Evolutionary conservation across 2,329 filamentous ascomycete genomes (phyloP).

Genomic region (Penicillium sp.): DNA sequence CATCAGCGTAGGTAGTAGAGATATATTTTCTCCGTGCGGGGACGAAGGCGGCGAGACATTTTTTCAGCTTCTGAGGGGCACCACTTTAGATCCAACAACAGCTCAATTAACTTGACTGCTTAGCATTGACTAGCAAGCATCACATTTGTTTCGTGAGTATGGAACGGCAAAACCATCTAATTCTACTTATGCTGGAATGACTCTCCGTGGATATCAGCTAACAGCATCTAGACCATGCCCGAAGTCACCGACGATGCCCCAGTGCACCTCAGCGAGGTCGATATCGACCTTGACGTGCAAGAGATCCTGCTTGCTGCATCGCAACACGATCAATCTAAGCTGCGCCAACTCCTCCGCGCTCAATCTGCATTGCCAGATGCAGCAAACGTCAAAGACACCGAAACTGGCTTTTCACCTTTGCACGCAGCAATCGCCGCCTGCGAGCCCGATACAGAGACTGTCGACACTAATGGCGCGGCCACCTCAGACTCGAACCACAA

Average conservation of each 20-base stretch:
- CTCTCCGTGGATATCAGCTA: background rate
- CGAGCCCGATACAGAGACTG: slow-evolving; percentile 42
- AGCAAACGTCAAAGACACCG: slow-evolving; percentile 76
- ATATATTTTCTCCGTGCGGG: slow-evolving; percentile 26
- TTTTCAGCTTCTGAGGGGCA: slow-evolving; percentile 24
- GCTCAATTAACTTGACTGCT: background rate
- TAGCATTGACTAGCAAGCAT: background rate
- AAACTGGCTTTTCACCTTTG: slow-evolving; percentile 81
- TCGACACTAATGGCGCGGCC: slow-evolving; percentile 9
- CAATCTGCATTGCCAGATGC: slow-evolving; percentile 49
- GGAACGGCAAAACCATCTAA: background rate
- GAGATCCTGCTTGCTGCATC: slow-evolving; percentile 65
- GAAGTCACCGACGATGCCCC: slow-evolving; percentile 25
- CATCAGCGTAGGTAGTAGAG: background rate
- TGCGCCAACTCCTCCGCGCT: slow-evolving; percentile 67
- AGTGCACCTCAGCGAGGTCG: slow-evolving; percentile 29
- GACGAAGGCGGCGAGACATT: slow-evolving; percentile 33
- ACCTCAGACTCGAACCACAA: slow-evolving; percentile 1
- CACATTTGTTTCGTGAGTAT: slow-evolving; percentile 2
- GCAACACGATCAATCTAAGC: slow-evolving; percentile 64
- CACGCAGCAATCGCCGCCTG: slow-evolving; percentile 86
- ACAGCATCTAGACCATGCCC: slow-evolving; percentile 23
- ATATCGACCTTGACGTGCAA: slow-evolving; percentile 49
- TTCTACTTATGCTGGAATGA: background rate
- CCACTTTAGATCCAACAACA: slow-evolving; percentile 10